phyloP scores from a whole-genome alignment of 2,329 filamentous ascomycete genomes.

The Penicillium sp. region DNA sequence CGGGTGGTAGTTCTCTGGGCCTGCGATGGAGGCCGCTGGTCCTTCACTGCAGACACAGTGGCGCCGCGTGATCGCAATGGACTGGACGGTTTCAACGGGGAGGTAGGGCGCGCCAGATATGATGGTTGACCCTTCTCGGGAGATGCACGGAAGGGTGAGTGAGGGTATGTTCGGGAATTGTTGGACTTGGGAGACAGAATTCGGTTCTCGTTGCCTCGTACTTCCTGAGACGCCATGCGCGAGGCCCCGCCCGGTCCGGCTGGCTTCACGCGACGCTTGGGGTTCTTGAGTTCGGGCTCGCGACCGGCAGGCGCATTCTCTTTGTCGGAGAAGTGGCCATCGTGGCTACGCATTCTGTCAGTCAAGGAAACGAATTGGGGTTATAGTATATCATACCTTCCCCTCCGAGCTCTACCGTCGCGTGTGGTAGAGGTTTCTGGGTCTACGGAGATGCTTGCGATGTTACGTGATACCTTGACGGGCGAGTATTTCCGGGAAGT shows the following conservation, averaged over 20 bases:
- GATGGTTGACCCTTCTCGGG: slow-evolving; percentile 43
- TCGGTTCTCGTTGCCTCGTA: slow-evolving; percentile 44
- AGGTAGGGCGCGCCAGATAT: slow-evolving; percentile 51
- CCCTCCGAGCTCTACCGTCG: slow-evolving; percentile 25
- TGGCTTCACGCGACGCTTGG: slow-evolving; percentile 57
- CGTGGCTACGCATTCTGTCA: slow-evolving; percentile 44
- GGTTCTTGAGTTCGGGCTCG: slow-evolving; percentile 48
- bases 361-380: background rate
- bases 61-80: slow-evolving; percentile 28
- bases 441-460: slow-evolving; percentile 26
- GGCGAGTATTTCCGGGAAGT: slow-evolving; percentile 28
- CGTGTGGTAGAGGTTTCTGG: slow-evolving; percentile 24
- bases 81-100: slow-evolving; percentile 52
- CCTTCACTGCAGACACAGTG: slow-evolving; percentile 22
- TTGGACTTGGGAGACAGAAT: slow-evolving; percentile 74
- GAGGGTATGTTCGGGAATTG: slow-evolving; percentile 62
- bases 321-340: slow-evolving; percentile 60
- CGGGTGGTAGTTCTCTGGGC: slow-evolving; percentile 26
- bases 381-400: slow-evolving; percentile 23
- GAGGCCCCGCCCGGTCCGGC: slow-evolving; percentile 32
- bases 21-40: slow-evolving; percentile 23
- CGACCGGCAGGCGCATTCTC: slow-evolving; percentile 53
- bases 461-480: slow-evolving; percentile 23
- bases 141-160: slow-evolving; percentile 44
- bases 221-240: slow-evolving; percentile 38